Percentiles rank a stretch among this genome's conserved stretches.
phyloP scores from a whole-genome alignment of 306 rosid species.

The Cucumis melo region DNA sequence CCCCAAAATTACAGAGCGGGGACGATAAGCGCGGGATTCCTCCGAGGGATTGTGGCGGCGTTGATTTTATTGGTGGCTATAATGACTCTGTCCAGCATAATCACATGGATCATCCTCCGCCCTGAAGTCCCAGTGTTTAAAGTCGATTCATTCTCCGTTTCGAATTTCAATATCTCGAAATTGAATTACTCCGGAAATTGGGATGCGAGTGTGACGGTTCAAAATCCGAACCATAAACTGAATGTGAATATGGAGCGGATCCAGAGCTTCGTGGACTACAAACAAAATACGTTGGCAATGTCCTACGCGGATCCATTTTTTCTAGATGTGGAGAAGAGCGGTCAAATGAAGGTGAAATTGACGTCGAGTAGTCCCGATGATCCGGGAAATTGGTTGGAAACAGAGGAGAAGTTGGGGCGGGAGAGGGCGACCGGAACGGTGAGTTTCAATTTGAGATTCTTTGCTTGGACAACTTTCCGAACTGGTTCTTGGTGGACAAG shows the following conservation, averaged over 20 bases:
- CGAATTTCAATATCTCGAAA: constrained; percentile 18
- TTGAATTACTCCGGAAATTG: constrained; percentile 17
- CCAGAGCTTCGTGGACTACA: constrained; percentile 13
- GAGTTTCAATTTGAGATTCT: constrained; percentile 12
- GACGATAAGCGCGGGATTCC: neutral
- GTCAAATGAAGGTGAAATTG: neutral
- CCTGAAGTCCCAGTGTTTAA: constrained; percentile 21
- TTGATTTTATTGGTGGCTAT: neutral
- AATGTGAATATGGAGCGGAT: neutral
- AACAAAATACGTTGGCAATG: neutral
- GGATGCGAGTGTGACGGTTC: constrained; percentile 10
- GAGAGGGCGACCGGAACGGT: constrained; percentile 13
- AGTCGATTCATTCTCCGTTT: constrained; percentile 17
- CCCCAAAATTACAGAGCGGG: neutral
- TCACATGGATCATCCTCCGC: constrained; percentile 9
- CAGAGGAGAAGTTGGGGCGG: constrained; percentile 8
- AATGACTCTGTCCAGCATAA: neutral
- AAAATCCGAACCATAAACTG: constrained; percentile 22
- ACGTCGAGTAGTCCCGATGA: constrained; percentile 1
- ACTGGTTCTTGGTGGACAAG: constrained; percentile 1
- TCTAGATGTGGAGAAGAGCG: neutral
- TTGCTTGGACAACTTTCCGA: constrained; percentile 3
- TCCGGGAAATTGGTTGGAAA: neutral
- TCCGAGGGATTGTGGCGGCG: constrained; percentile 19
- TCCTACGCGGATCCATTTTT: constrained; percentile 9